Evolutionary conservation across 2,329 filamentous ascomycete species (phyloP), one percentile per base, ranked within the genome.

Genomic region (Mycosphaerella arachidis): DNA sequence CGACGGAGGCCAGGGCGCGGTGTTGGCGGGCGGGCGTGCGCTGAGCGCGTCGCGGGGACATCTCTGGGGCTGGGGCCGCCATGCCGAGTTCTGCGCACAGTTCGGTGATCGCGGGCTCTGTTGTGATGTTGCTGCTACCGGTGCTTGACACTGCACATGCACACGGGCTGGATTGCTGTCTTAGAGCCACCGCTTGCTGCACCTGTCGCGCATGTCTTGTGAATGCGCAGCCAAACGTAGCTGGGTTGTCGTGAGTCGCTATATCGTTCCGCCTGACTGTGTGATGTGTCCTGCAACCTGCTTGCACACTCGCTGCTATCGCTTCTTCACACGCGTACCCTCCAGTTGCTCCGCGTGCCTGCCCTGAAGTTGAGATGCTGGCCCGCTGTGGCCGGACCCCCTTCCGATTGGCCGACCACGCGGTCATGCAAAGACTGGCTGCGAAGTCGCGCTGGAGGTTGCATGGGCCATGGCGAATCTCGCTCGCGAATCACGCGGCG

Each of bases 1-100:
- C 69, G 48, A 66, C 68, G 9, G 64, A 64, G 16, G 68, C 66
- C 33, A 66, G 67, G 16, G 68, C 64, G 55, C 66, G 69, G 48
- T 65, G 58, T 51, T 31, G 46, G 20, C 70, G 63, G 29, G 63
- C 71, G 29, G 68, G 71, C 29, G 70, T 71, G 55, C 68, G 70
- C 61, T 68, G 62, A 55, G 66, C 62, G 40, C 67, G 69, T 63
- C 68, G 66, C 55, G 63, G 67, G 31, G 68, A 67, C 12, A 55
- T 57, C 48, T 63, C 62, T 30, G 67, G 61, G 48, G 63, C 66
- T 30, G 67, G 61, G 48, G 63, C 66, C 7, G 66, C 69, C 70
- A 72, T 72, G 31, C 46, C 61, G 55, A 2, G 9, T 12, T 5
- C 1, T 50, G 46, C 9, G 29, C 29, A 50, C 9, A 30, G 20